Percentiles rank a stretch among this genome's conserved stretches.
phyloP scores from a whole-genome alignment of 192 early-diverging fungal genomes.

The Lobosporangium transversale region DNA sequence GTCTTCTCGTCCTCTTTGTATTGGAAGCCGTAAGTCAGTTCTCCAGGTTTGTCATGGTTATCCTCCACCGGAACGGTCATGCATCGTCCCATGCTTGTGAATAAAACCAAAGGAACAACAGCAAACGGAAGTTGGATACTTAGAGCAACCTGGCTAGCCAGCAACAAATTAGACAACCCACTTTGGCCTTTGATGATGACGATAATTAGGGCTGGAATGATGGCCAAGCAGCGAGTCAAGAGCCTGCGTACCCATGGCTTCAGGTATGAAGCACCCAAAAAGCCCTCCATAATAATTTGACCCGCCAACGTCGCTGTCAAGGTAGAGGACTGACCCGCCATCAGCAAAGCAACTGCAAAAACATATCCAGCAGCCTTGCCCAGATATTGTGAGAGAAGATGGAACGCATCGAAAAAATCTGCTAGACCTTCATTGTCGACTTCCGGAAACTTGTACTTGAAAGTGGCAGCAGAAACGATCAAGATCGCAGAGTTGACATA shows the following conservation, averaged over 20 bases:
- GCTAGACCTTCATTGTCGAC: slow-evolving; percentile 56
- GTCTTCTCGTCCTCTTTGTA: slow-evolving; percentile 6
- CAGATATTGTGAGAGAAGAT: slow-evolving; percentile 65
- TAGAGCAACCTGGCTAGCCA: slow-evolving; percentile 81
- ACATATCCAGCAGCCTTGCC: slow-evolving; percentile 70
- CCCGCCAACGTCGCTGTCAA: slow-evolving; percentile 89
- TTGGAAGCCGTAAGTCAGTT: slow-evolving; percentile 11
- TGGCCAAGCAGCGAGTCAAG: slow-evolving; percentile 76
- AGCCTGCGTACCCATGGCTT: slow-evolving; percentile 76
- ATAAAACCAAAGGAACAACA: slow-evolving; percentile 78
- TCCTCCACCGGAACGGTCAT: slow-evolving; percentile 59
- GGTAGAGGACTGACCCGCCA: slow-evolving; percentile 80
- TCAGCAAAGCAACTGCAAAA: slow-evolving; percentile 82
- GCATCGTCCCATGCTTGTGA: slow-evolving; percentile 64
- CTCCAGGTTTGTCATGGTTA: slow-evolving; percentile 31
- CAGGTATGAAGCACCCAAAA: slow-evolving; percentile 66
- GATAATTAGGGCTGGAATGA: slow-evolving; percentile 76
- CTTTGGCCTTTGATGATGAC: slow-evolving; percentile 69
- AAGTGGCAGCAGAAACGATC: slow-evolving; percentile 80
- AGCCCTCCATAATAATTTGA: slow-evolving; percentile 86
- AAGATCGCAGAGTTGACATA: slow-evolving; percentile 84
- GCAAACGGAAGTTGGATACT: slow-evolving; percentile 85
- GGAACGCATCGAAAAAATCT: slow-evolving; percentile 74
- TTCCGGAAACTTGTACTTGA: slow-evolving; percentile 61
- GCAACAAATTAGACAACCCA: slow-evolving; percentile 71